These are phyloP conservation scores for Aspergillus sergii DNA, from an alignment of 2,329 filamentous ascomycete species.

Conservation along the genomic window DNA sequence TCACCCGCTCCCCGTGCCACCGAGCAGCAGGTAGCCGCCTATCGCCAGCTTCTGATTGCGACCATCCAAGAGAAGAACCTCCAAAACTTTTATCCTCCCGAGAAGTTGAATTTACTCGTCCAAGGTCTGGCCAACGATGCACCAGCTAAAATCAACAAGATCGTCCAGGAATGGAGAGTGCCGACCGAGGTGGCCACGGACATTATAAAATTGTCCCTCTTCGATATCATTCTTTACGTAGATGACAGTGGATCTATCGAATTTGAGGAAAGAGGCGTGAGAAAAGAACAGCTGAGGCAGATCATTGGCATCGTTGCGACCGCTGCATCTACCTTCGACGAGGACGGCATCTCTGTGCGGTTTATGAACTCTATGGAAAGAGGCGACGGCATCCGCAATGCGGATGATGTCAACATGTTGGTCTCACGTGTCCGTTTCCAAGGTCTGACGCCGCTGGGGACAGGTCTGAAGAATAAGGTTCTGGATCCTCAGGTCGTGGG, in stretches of 20 bases:
- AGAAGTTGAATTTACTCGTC: conserved; percentile 43
- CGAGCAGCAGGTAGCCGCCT: conserved; percentile 56
- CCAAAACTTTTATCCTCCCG: conserved; percentile 61
- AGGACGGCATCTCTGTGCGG: conserved; percentile 67
- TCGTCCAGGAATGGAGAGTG: conserved; percentile 61
- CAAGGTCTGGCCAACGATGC: conserved; percentile 36
- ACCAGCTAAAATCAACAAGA: conserved; percentile 53
- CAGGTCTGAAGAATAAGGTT: conserved; percentile 64
- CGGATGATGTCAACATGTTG: conserved; percentile 61
- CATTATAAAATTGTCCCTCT: conserved; percentile 64
- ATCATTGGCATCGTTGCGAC: conserved; percentile 66
- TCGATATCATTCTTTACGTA: conserved; percentile 65
- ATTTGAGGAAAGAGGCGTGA: conserved; percentile 67
- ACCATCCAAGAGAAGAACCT: conserved; percentile 64
- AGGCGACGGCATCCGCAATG: conserved; percentile 58
- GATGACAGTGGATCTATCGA: conserved; percentile 72
- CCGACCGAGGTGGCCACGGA: conserved; percentile 64
- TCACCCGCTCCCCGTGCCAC: conserved; percentile 43
- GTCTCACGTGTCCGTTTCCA: conserved; percentile 63
- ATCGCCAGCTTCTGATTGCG: conserved; percentile 58
- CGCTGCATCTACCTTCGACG: conserved; percentile 68
- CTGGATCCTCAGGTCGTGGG: conserved; percentile 62
- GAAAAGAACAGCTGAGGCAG: conserved; percentile 67
- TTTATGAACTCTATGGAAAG: conserved; percentile 67
- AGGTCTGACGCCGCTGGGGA: conserved; percentile 68